phyloP scores from a whole-genome alignment of 73 alveolate species.

The Uronychia setigera region DNA sequence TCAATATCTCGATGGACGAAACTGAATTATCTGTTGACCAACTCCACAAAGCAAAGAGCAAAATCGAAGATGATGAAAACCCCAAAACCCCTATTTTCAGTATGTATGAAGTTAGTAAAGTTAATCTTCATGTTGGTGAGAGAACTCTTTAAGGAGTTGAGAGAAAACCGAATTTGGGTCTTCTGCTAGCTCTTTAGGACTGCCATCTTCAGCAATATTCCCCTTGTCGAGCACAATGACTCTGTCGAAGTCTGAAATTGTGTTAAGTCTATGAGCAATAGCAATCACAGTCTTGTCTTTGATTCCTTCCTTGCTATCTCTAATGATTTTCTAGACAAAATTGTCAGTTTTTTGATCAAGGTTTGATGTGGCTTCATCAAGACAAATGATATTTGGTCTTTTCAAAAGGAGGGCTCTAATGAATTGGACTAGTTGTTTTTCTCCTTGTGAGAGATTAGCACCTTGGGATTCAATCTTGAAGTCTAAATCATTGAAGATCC shows the following conservation, averaged over 20 bases:
- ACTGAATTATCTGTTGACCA: neutral
- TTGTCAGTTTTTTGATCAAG: neutral
- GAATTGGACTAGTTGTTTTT: neutral
- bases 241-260: slow-evolving; percentile 65
- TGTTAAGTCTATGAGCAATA: slow-evolving; percentile 76
- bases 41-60: neutral
- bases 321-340: neutral
- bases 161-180: neutral
- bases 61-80: neutral
- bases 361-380: slow-evolving; percentile 17
- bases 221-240: slow-evolving; percentile 76
- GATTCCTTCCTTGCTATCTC: slow-evolving; percentile 9
- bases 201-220: slow-evolving; percentile 69
- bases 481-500: slow-evolving; percentile 22
- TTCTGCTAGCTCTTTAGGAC: slow-evolving; percentile 37
- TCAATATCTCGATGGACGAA: neutral
- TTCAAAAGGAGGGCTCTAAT: slow-evolving; percentile 17
- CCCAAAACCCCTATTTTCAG: no score
- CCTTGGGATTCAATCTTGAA: slow-evolving; percentile 2
- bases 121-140: neutral
- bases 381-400: neutral
- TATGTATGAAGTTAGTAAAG: no score
- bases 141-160: neutral
- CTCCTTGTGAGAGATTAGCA: slow-evolving; percentile 8
- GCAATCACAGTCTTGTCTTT: slow-evolving; percentile 61